Conservation (phyloP, 2,329 filamentous ascomycete genomes). For the Fusarium euwallaceae region DNA sequence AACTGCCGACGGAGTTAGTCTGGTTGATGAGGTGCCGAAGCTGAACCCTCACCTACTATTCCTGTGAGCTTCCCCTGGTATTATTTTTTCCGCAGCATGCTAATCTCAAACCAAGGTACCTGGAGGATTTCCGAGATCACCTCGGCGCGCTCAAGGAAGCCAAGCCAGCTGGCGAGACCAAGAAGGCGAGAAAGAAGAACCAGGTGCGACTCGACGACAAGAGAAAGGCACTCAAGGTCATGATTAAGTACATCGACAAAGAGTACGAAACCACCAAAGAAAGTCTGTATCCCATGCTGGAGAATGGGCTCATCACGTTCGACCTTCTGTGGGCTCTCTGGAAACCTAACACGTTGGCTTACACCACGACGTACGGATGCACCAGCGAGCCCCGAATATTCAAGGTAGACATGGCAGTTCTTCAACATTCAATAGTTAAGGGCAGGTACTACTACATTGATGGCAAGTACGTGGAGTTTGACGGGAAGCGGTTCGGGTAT, state of each 20-base stretch:
- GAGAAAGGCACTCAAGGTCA: conserved; percentile 75
- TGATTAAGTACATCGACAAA: conserved; percentile 82
- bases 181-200: conserved; percentile 72
- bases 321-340: conserved; percentile 90
- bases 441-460: conserved; percentile 84
- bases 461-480: conserved; percentile 86
- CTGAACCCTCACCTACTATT: conserved; percentile 80
- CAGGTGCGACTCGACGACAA: conserved; percentile 70
- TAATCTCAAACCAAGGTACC: conserved; percentile 66
- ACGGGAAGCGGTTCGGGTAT: conserved; percentile 87
- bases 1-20: conserved; percentile 68
- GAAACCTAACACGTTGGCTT: conserved; percentile 87
- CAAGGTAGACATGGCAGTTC: conserved; percentile 82
- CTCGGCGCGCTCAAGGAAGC: conserved; percentile 74
- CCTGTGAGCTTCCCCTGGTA: conserved; percentile 57
- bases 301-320: conserved; percentile 88
- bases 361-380: conserved; percentile 81
- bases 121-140: conserved; percentile 78
- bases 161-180: conserved; percentile 61
- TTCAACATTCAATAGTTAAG: conserved; percentile 76
- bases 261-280: conserved; percentile 86
- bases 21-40: conserved; percentile 84
- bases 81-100: neutral
- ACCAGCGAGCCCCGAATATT: conserved; percentile 84
- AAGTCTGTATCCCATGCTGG: conserved; percentile 81